phyloP scores from a whole-genome alignment of 2,329 filamentous ascomycete genomes.

The Aspergillus unguis region DNA sequence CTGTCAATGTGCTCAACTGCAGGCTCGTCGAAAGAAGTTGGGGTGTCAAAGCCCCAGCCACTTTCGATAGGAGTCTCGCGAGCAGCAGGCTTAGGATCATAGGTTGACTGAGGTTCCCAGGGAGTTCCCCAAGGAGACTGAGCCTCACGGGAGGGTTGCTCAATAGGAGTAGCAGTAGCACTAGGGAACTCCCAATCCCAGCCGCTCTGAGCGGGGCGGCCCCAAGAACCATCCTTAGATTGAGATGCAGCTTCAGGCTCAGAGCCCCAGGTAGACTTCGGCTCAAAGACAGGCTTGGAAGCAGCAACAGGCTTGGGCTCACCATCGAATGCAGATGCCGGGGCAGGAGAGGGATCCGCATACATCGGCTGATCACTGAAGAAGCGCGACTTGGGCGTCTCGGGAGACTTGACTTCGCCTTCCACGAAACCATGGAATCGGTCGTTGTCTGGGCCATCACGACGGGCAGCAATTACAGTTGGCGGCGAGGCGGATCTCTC shows the following conservation, averaged over 20 bases:
- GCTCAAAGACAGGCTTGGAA: too few relatives aligned
- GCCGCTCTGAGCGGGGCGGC: too few relatives aligned
- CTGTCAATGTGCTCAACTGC: neutral
- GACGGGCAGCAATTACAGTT: conserved; percentile 19
- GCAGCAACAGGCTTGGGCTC: too few relatives aligned
- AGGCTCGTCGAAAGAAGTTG: neutral
- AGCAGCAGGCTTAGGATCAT: conserved; percentile 20
- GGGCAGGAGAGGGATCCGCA: too few relatives aligned
- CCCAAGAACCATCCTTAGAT: too few relatives aligned
- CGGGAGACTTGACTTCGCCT: conserved; percentile 48
- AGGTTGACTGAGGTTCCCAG: neutral
- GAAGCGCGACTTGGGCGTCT: conserved; percentile 10
- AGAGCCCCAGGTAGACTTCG: too few relatives aligned
- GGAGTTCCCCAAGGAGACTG: too few relatives aligned
- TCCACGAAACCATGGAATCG: conserved; percentile 44
- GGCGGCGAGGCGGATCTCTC: conserved; percentile 51
- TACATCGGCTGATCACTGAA: conserved; percentile 18
- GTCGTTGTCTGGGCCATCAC: conserved; percentile 47
- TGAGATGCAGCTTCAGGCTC: too few relatives aligned
- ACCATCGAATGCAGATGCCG: too few relatives aligned
- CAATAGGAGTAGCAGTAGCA: too few relatives aligned
- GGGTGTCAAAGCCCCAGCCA: conserved; percentile 15
- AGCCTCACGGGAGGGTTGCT: too few relatives aligned
- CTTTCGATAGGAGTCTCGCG: neutral
- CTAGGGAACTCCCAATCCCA: too few relatives aligned